phyloP scores from a whole-genome alignment of 2,329 filamentous ascomycete genomes.

The Penicillium sp. region DNA sequence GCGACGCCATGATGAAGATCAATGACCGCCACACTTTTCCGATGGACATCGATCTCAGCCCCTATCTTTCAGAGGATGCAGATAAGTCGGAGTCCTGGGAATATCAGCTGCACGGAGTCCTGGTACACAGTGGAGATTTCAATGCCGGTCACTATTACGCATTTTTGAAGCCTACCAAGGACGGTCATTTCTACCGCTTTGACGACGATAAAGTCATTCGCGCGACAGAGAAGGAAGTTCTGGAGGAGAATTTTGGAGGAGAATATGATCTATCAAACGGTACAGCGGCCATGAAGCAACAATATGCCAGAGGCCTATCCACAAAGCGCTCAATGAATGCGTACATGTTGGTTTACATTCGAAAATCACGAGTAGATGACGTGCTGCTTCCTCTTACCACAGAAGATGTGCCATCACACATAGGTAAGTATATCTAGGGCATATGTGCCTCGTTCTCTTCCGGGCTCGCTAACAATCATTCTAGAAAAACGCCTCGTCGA shows the following conservation, averaged over 20 bases:
- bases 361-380: constrained; percentile 77
- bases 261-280: constrained; percentile 65
- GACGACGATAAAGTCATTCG: constrained; percentile 97
- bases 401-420: constrained; percentile 74
- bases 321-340: constrained; percentile 75
- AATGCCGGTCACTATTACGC: constrained; percentile 99
- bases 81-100: constrained; percentile 85
- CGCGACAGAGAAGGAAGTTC: constrained; percentile 81
- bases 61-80: constrained; percentile 80
- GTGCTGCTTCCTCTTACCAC: constrained; percentile 73
- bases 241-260: constrained; percentile 96
- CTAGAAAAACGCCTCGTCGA: constrained; percentile 71
- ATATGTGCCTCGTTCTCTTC: neutral
- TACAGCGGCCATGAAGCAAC: constrained; percentile 56
- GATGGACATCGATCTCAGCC: constrained; percentile 59
- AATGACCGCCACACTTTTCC: constrained; percentile 49
- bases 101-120: constrained; percentile 89
- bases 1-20: constrained; percentile 98
- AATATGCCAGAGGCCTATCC: constrained; percentile 61
- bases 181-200: constrained; percentile 93
- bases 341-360: constrained; percentile 98
- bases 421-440: constrained; percentile 53
- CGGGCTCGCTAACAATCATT: constrained; percentile 20
- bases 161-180: constrained; percentile 88
- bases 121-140: constrained; percentile 93